Evolutionary conservation across 108 stramenopile species (phyloP).

Genomic region (Tribonema minus): DNA sequence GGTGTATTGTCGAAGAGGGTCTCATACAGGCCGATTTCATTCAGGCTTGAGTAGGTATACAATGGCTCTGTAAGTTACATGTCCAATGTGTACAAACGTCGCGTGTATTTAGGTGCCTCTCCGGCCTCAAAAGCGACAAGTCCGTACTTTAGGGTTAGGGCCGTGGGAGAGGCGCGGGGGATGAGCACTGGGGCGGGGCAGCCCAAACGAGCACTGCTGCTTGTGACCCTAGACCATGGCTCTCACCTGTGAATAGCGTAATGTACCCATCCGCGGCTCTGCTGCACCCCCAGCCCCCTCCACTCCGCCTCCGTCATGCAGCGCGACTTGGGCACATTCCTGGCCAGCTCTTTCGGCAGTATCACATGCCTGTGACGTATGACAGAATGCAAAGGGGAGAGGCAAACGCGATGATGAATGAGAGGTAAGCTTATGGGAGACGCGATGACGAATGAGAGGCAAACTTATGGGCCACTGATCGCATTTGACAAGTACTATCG

Average conservation of each 20-base stretch:
- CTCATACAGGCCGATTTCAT: no score
- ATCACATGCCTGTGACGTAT: constrained; percentile 28
- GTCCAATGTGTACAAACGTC: no score
- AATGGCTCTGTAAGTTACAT: no score
- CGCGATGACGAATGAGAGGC: neutral
- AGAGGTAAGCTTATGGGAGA: neutral
- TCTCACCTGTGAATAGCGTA: constrained; percentile 86
- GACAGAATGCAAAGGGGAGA: neutral
- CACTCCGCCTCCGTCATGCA: constrained; percentile 91
- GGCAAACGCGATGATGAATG: neutral
- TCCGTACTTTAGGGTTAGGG: neutral
- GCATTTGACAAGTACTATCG: neutral
- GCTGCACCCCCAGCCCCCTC: constrained; percentile 93
- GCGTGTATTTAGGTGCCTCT: no score
- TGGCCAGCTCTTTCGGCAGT: constrained; percentile 68
- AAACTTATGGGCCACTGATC: neutral
- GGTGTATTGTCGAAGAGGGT: no score
- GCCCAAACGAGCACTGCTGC: neutral
- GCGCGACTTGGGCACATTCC: constrained; percentile 84
- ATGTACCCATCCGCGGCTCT: constrained; percentile 95
- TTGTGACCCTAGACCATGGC: neutral
- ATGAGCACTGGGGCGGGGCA: neutral
- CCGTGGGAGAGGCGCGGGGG: neutral
- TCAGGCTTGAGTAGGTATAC: no score
- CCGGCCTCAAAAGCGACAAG: neutral